phyloP scores from a whole-genome alignment of 2,329 filamentous ascomycete species.

The Sporothrix inflata region DNA sequence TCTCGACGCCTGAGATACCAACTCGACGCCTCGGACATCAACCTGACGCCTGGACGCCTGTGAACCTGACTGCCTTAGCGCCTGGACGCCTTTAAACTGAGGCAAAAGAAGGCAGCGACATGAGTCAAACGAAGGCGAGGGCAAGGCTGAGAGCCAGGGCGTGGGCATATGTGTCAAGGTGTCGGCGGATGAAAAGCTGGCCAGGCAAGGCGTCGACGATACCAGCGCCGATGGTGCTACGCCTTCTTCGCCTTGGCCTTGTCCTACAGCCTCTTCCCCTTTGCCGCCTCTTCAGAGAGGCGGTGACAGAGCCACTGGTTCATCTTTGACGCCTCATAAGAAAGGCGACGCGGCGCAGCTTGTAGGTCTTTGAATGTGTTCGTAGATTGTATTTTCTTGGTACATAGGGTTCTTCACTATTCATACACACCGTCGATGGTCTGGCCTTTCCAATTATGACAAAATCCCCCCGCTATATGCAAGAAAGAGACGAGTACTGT shows the following conservation, averaged over 20 bases:
- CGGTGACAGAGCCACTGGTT: background rate
- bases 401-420: background rate
- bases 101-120: background rate
- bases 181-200: background rate
- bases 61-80: background rate
- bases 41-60: background rate
- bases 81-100: conserved; percentile 5
- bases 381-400: background rate
- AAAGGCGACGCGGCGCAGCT: too few relatives aligned
- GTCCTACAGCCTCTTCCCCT: background rate
- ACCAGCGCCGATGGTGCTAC: background rate
- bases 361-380: background rate
- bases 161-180: background rate
- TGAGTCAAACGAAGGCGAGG: background rate
- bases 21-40: conserved; percentile 18
- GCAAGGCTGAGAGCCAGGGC: background rate
- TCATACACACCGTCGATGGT: conserved; percentile 8
- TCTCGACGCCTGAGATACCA: background rate
- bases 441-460: background rate
- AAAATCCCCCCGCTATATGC: background rate
- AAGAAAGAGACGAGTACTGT: background rate
- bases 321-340: background rate
- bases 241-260: background rate
- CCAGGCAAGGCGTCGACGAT: background rate
- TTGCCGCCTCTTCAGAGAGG: background rate